Evolutionary conservation across 2,329 filamentous ascomycete genomes (phyloP).

Genomic region (Ophiocordyceps camponoti-saundersi): DNA sequence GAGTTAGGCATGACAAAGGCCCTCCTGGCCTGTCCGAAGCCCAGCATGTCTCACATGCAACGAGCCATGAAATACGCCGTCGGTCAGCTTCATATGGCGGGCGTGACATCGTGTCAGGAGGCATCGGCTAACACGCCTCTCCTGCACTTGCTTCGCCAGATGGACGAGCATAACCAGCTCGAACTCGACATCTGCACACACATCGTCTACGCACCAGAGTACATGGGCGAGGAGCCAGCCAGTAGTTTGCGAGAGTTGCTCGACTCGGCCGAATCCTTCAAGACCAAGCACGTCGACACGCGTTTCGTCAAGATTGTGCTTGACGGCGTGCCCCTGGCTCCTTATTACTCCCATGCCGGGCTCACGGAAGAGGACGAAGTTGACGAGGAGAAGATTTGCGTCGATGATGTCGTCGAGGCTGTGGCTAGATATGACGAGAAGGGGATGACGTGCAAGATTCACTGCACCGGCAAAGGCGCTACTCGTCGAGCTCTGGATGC

Average conservation of each 20-base stretch:
- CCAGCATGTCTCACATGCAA: not conserved
- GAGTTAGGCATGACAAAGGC: not conserved
- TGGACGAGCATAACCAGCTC: not conserved
- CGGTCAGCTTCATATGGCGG: not conserved
- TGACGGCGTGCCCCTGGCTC: not conserved
- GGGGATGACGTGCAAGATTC: slow-evolving; percentile 2
- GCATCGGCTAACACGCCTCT: not conserved
- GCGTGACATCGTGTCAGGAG: slow-evolving; percentile 1
- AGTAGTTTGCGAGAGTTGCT: not conserved
- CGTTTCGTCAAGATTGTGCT: slow-evolving; percentile 1
- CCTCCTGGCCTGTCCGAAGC: not conserved
- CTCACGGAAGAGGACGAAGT: not conserved
- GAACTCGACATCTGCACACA: slow-evolving; percentile 1
- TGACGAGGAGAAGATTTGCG: not conserved
- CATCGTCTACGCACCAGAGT: slow-evolving; percentile 1
- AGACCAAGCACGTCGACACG: not conserved
- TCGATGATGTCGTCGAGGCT: slow-evolving; percentile 1
- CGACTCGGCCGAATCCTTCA: not conserved
- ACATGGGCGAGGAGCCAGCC: not conserved
- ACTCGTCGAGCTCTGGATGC: not conserved
- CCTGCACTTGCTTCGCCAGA: not conserved
- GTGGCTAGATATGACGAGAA: not conserved
- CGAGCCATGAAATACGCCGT: not conserved
- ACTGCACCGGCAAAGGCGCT: slow-evolving; percentile 1
- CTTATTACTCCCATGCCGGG: not conserved